Evolutionary conservation across 2,329 filamentous ascomycete species (phyloP).

Genomic region (Lachnellula subtilissima): DNA sequence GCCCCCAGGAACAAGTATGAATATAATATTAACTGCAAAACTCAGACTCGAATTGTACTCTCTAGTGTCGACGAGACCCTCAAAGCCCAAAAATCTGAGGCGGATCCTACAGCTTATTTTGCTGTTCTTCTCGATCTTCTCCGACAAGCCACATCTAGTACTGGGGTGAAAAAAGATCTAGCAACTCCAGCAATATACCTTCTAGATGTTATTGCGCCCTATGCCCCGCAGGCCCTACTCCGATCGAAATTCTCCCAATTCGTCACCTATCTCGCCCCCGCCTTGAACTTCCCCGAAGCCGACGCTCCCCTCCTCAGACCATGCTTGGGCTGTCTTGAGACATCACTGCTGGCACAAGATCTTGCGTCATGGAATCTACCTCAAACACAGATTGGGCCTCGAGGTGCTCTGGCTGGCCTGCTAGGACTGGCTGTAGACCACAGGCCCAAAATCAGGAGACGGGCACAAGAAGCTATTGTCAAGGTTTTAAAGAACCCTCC

Average conservation of each 20-base stretch:
- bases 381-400: conserved; percentile 75
- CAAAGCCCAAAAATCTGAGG: conserved; percentile 76
- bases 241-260: conserved; percentile 95
- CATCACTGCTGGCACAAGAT: conserved; percentile 87
- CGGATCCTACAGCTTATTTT: conserved; percentile 88
- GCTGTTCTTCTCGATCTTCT: conserved; percentile 89
- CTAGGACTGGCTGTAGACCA: conserved; percentile 80
- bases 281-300: conserved; percentile 72
- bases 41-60: conserved; percentile 76
- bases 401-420: conserved; percentile 80
- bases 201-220: conserved; percentile 84
- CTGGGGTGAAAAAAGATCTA: conserved; percentile 72
- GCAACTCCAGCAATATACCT: conserved; percentile 88
- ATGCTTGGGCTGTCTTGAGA: conserved; percentile 89
- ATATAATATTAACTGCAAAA: background rate
- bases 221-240: conserved; percentile 78
- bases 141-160: conserved; percentile 63
- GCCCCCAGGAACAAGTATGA: conserved; percentile 3
- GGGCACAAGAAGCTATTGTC: conserved; percentile 82
- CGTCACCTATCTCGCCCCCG: conserved; percentile 77
- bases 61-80: conserved; percentile 90
- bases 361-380: conserved; percentile 81
- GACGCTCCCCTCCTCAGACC: conserved; percentile 83
- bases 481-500: conserved; percentile 80
- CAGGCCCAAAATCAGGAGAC: conserved; percentile 88